Conservation (phyloP, 2,329 filamentous ascomycete genomes). For the Leptographium lundbergii region DNA sequence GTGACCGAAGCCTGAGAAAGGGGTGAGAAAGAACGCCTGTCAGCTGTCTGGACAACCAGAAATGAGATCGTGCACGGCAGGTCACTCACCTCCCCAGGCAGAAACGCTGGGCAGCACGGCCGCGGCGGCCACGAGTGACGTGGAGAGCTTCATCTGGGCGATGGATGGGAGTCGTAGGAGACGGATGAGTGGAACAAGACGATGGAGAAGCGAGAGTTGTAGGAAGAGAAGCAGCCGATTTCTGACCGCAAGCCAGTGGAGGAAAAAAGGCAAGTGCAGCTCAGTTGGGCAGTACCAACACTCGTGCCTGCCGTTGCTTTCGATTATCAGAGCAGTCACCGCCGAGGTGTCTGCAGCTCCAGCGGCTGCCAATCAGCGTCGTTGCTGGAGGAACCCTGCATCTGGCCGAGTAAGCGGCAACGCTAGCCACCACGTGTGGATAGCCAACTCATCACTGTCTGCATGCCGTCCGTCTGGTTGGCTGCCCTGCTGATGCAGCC, state of each 20-base stretch:
- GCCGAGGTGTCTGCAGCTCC: neutral
- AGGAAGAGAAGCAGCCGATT: neutral
- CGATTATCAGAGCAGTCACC: too few relatives aligned
- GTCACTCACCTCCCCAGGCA: constrained; percentile 29
- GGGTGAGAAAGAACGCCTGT: neutral
- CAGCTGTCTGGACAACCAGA: neutral
- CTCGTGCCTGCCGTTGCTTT: too few relatives aligned
- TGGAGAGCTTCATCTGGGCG: constrained; percentile 9
- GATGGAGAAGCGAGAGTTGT: neutral
- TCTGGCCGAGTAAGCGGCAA: neutral
- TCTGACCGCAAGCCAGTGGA: neutral
- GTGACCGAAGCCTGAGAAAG: constrained; percentile 42
- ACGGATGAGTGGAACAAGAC: neutral
- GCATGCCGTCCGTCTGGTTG: too few relatives aligned
- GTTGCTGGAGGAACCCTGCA: neutral
- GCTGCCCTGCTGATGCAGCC: too few relatives aligned
- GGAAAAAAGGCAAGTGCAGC: neutral
- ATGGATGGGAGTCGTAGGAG: neutral
- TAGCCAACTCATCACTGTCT: too few relatives aligned
- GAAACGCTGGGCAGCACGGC: constrained; percentile 19
- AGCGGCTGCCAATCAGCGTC: too few relatives aligned
- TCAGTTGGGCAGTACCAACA: too few relatives aligned
- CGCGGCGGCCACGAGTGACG: constrained; percentile 17
- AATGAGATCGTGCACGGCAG: neutral
- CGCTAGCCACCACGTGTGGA: neutral